These are phyloP conservation scores for Coemansia sp. DNA, from an alignment of 192 early-diverging fungal genomes.

Conservation along the genomic window DNA sequence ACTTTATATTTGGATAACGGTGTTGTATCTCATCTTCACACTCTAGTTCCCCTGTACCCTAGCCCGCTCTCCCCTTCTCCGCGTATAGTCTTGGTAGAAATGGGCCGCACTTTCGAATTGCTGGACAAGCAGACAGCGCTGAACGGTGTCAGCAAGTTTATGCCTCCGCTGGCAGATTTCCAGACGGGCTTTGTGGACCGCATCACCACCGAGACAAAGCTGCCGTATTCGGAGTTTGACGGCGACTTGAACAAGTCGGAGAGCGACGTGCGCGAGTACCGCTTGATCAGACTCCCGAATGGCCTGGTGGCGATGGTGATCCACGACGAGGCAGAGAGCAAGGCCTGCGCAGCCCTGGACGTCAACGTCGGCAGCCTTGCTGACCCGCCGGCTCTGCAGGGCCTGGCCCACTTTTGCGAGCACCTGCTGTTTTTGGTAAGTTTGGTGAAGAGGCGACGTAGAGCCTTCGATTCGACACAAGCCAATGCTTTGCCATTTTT, in stretches of 20 bases:
- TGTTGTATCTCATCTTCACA: neutral
- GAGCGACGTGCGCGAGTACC: conserved; percentile 65
- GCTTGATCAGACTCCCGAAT: conserved; percentile 61
- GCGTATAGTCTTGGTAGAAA: conserved; percentile 4
- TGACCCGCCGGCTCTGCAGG: conserved; percentile 68
- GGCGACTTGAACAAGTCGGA: conserved; percentile 58
- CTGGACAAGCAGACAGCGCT: conserved; percentile 23
- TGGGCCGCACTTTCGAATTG: conserved; percentile 42
- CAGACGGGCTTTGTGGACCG: conserved; percentile 30
- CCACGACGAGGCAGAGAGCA: conserved; percentile 60
- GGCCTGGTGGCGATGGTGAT: conserved; percentile 63
- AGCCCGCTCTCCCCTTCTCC: neutral
- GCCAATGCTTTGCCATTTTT: neutral
- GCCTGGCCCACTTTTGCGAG: conserved; percentile 79
- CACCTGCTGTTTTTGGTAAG: conserved; percentile 72
- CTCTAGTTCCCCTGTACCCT: neutral
- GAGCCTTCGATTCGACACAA: no score
- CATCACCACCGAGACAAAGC: conserved; percentile 4
- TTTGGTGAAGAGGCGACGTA: no score
- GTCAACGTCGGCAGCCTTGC: conserved; percentile 72
- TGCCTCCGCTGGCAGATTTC: conserved; percentile 37
- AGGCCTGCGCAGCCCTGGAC: conserved; percentile 65
- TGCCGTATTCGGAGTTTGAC: conserved; percentile 32
- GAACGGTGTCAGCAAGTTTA: conserved; percentile 22
- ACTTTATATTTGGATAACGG: neutral